These are phyloP conservation scores for Cystoderma amianthinum DNA, from an alignment of 768 basidiomycete species.

Conservation along the genomic window DNA sequence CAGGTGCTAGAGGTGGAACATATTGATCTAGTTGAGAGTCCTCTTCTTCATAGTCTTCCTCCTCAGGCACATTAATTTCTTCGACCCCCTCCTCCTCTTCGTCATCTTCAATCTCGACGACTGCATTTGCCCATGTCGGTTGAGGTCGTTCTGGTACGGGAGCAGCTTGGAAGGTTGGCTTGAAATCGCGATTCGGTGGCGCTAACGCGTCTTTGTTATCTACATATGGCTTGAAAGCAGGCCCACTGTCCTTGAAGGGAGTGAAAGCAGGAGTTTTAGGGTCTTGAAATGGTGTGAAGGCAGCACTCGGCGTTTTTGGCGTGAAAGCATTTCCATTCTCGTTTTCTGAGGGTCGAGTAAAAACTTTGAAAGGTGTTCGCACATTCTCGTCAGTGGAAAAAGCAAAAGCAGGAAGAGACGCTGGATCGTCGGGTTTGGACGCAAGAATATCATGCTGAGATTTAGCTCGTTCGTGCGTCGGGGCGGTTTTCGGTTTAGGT, in stretches of 20 bases:
- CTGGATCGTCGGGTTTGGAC: slow-evolving; percentile 11
- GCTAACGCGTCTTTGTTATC: slow-evolving; percentile 17
- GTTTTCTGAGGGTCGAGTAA: slow-evolving; percentile 60
- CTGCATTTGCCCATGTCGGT: slow-evolving; percentile 12
- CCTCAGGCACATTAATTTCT: slow-evolving; percentile 20
- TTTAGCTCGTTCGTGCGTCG: slow-evolving; percentile 34
- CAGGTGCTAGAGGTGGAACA: slow-evolving; percentile 18
- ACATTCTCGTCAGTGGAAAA: slow-evolving; percentile 36
- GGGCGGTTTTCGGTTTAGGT: slow-evolving; percentile 22
- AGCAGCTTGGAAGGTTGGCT: slow-evolving; percentile 4
- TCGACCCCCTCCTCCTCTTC: slow-evolving; percentile 19
- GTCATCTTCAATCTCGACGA: slow-evolving; percentile 22
- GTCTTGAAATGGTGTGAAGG: slow-evolving; percentile 37
- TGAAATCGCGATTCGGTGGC: slow-evolving; percentile 10
- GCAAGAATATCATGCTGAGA: slow-evolving; percentile 27
- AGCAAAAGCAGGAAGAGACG: slow-evolving; percentile 22
- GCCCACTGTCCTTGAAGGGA: slow-evolving; percentile 21
- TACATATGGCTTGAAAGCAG: slow-evolving; percentile 20
- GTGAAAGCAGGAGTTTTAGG: slow-evolving; percentile 27
- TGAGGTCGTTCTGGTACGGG: slow-evolving; percentile 9
- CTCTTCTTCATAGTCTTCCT: slow-evolving; percentile 17
- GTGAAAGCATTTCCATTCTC: slow-evolving; percentile 35
- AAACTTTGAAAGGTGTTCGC: slow-evolving; percentile 58
- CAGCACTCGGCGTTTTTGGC: slow-evolving; percentile 32
- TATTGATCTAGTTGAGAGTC: slow-evolving; percentile 24